Base-by-base conservation (phyloP, 257 asterid genomes). In the Jaltomata sinuosa region DNA sequence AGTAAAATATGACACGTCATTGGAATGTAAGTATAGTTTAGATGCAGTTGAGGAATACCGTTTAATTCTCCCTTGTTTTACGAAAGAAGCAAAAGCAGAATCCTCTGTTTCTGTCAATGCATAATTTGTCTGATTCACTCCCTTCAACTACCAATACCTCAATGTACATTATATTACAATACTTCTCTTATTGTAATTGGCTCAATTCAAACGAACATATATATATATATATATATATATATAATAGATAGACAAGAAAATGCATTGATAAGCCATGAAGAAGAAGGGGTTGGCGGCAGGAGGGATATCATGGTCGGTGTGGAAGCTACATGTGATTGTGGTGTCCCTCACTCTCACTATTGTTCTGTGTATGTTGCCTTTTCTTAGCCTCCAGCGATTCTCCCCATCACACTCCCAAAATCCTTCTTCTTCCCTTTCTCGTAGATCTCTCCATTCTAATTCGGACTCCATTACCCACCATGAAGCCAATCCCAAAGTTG, bases 401-500 rank as follows among this genome's bases (percentile, higher is more conserved):
- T 90, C 95, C 65, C 91, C 74, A 29, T 82, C 78, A 11, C 77
- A 62, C 47, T 82, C 84, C 47, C 54, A 82, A 18, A 27, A 14
- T 36, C n/a, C 85, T 59, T 62, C 89, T 53, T 80, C 15, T 38
- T 47, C 84, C 52, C 53, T 87, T 83, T 85, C 88, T 50, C 83
- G 87, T 78, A 90, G 86, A 85, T 86, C 91, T 72, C 91, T 92
- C 36, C 55, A 72, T 72, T 22, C 36, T 6, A 21, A 22, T 22
- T 72, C 21, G 80, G 34, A 71, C 2, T 71, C 53, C 32, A 71
- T 22, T n/a, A 3, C 87, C 85, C 53, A 64, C 69, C 52, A 67
- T 67, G 49, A 12, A 38, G 95, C 95, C 32, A 86, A 88, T 89
- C 94, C 97, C 7, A 95, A 91, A 88, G 85, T 97, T 87, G 95